Percentiles rank a stretch among this genome's conserved stretches.
Conservation (phyloP, 805 yeast genomes). For the Teunomyces barrocoloradensis region DNA sequence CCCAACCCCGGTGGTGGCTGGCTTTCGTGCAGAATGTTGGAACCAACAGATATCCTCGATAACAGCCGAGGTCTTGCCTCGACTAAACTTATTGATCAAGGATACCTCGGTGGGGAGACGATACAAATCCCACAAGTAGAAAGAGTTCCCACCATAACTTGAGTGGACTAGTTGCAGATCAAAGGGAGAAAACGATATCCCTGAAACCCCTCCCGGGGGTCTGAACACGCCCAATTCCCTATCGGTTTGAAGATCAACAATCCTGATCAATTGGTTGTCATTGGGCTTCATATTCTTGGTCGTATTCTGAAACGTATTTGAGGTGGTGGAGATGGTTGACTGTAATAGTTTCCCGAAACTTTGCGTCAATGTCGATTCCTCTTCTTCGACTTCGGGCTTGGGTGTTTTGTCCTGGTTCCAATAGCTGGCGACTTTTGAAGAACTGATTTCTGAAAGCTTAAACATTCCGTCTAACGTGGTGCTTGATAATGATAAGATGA, state of each 20-base stretch:
- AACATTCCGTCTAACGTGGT: conserved; percentile 52
- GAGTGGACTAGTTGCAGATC: conserved; percentile 56
- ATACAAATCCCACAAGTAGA: conserved; percentile 64
- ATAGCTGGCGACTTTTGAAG: conserved; percentile 41
- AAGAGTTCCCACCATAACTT: conserved; percentile 57
- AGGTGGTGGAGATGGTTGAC: conserved; percentile 32
- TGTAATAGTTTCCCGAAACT: conserved; percentile 32
- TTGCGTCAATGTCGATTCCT: conserved; percentile 25
- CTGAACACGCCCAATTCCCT: conserved; percentile 43
- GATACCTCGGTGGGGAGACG: conserved; percentile 49
- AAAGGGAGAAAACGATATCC: conserved; percentile 58
- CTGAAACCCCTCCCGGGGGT: conserved; percentile 62
- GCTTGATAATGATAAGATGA: conserved; percentile 48
- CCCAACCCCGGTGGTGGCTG: conserved; percentile 43
- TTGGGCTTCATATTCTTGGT: conserved; percentile 20
- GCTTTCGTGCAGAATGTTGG: conserved; percentile 7
- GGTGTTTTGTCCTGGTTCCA: conserved; percentile 19
- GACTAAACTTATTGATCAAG: conserved; percentile 53
- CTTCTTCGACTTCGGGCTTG: conserved; percentile 3
- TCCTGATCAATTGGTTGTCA: conserved; percentile 39
- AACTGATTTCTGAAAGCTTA: conserved; percentile 48
- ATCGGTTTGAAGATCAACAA: conserved; percentile 47
- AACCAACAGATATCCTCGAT: conserved; percentile 56
- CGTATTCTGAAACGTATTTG: conserved; percentile 21
- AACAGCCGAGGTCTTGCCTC: conserved; percentile 63